Base-by-base conservation (phyloP, 345 rosid species). In the Cardamine chenopodiifolia region DNA sequence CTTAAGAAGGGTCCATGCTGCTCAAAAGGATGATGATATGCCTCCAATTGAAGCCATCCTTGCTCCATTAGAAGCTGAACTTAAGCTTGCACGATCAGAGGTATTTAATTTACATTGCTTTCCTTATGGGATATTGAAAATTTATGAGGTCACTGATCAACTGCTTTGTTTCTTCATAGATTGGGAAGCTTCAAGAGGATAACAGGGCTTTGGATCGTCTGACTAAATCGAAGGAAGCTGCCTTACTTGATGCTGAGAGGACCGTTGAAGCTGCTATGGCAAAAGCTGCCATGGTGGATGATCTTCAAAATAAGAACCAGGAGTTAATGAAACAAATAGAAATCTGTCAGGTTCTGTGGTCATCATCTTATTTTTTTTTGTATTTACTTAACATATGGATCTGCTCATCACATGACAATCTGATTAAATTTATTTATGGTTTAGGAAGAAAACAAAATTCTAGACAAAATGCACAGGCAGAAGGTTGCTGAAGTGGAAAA, bases 1-100 rank as follows among this genome's bases (percentile, higher is more conserved):
- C 40, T 88, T 92, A 79, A 87, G 99, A 76, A 88, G 99, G 77
- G 99, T 96, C 66, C 99, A 96, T 75, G 97, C 99, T 85, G 99
- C 99, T 49, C 98, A 96, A 74, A 96, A 96, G 81, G 99, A 96
- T 82, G 99, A 96, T 70, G 99, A 96, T 77, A 96, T 96, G 97
- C 99, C 99, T 77, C 99, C 99, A 15, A 92, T 92, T 74, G 99
- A 96, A 83, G 99, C 99, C 70, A 96, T 96, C 74, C 99, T 96
- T 57, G 99, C 98, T 45, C 99, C 99, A 22, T 78, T 96, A 81
- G 99, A 96, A 83, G 99, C 99, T 71, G 98, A 96, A 78, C 92
- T 96, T 66, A 96, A 96, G 83, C 96, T 92, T 78, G 89, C 99
- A 9, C 88, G 97, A 34, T 96, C 85, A 58, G 99, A 96, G 97